Evolutionary conservation across 2,329 filamentous ascomycete species (phyloP).

Genomic region (Cryphonectria carpinicola): DNA sequence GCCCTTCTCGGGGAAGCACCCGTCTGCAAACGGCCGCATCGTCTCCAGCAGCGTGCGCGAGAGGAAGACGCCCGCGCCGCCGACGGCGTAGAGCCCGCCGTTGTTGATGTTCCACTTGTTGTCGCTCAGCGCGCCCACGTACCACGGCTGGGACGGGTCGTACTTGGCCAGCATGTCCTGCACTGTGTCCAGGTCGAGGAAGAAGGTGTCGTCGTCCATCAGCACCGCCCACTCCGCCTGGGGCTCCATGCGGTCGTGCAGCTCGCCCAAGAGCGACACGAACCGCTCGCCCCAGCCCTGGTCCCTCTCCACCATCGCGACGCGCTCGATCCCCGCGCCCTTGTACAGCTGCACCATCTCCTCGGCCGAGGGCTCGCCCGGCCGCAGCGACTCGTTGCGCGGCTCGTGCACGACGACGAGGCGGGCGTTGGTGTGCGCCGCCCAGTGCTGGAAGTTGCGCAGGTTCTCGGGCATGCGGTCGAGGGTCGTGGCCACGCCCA

Average conservation of each 20-base stretch:
- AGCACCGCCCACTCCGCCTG: conserved; percentile 44
- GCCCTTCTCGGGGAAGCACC: conserved; percentile 36
- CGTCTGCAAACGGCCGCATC: conserved; percentile 41
- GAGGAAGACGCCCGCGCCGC: conserved; percentile 50
- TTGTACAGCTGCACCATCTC: conserved; percentile 21
- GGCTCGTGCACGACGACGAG: conserved; percentile 29
- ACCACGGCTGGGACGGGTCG: conserved; percentile 43
- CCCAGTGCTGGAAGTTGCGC: conserved; percentile 29
- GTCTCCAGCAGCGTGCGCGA: conserved; percentile 43
- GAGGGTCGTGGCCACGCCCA: conserved; percentile 29
- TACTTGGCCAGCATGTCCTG: conserved; percentile 42
- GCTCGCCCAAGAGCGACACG: conserved; percentile 20
- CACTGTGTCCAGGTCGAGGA: conserved; percentile 44
- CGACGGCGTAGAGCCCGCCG: conserved; percentile 49
- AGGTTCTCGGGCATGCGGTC: conserved; percentile 27
- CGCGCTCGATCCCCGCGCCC: conserved; percentile 19
- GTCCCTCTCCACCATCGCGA: conserved; percentile 20
- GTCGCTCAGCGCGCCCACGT: conserved; percentile 48
- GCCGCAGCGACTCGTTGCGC: conserved; percentile 22
- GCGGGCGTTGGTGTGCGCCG: conserved; percentile 26
- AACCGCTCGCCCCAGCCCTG: conserved; percentile 27
- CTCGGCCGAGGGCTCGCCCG: conserved; percentile 22
- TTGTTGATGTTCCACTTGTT: conserved; percentile 44
- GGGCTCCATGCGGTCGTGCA: conserved; percentile 21
- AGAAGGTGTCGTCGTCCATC: conserved; percentile 52